Evolutionary conservation across 1,139 yeast species (phyloP), one percentile per base, ranked within the genome.

Genomic region (Geotrichum europaeum): DNA sequence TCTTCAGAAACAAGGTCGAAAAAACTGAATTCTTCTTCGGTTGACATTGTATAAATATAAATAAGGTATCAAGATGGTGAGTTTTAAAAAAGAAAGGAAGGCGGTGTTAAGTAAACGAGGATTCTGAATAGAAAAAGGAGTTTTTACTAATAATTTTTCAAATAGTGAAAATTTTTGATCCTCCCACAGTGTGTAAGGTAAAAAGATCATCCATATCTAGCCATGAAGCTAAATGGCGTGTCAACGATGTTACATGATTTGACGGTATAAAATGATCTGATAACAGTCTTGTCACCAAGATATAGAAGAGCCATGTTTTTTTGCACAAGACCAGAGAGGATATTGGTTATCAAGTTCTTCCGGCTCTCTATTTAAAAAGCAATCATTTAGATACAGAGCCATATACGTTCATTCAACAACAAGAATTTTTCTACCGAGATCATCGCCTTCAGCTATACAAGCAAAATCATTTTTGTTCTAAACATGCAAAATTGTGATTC

Each of bases 1-100:
- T 71, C 78, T 22, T 58, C 61, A 9, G 60, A 58, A 15, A 51
- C 58, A n/a, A 56, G 49, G 18, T 51, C 49, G 40, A 59, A 25
- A 28, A 59, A 36, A 24, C 28, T 30, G 22, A 51, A 51, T 28
- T 43, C 57, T 25, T 55, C 55, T n/a, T 56, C 54, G 22, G 30
- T n/a, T 40, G 47, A 13, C 47, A 40, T 40, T 20, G 10, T 28
- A 20, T 12, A 32, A 30, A 36, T 15, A 30, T 51, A 10, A 24
- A 22, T 40, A 28, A 9, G 36, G 4, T 55, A 53, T 13, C 25
- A 24, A 13, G 51, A 45, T 45, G 49, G 52, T 51, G 25, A 25
- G 25, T 51, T 25, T 49, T 53, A 24, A 22, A 24, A 24, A 25
- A 40, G 36, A 24, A 53, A 15, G 18, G 28, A 22, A 32, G 7